Conservation (phyloP, 129 eudicot genomes). For the Artemisia annua region DNA sequence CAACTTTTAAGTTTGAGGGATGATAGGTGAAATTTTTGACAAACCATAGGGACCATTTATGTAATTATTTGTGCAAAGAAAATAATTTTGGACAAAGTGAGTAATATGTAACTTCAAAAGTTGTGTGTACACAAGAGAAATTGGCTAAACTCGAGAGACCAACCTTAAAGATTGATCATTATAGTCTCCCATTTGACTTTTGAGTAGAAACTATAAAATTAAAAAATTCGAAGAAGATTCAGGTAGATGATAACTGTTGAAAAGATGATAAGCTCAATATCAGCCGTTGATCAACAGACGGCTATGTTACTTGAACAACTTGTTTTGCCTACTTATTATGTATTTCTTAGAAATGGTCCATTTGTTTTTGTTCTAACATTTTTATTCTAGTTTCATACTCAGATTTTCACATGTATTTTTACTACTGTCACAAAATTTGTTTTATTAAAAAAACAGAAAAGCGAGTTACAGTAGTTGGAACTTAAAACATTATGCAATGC, state of each 20-base stretch:
- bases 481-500: too few relatives aligned
- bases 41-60: too few relatives aligned
- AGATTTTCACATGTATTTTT: too few relatives aligned
- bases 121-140: neutral
- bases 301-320: slow-evolving; percentile 5
- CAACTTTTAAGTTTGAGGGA: too few relatives aligned
- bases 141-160: neutral
- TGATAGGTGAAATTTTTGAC: too few relatives aligned
- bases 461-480: too few relatives aligned
- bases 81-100: too few relatives aligned
- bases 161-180: neutral
- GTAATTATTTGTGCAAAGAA: neutral
- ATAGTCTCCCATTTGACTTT: slow-evolving; percentile 3
- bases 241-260: neutral
- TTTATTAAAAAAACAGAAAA: too few relatives aligned
- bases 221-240: too few relatives aligned
- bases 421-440: too few relatives aligned
- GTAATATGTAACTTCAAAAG: neutral
- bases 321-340: neutral
- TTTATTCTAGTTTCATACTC: too few relatives aligned
- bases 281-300: slow-evolving; percentile 12
- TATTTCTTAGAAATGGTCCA: neutral
- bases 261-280: slow-evolving; percentile 7
- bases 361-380: neutral
- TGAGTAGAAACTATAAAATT: too few relatives aligned